A percentile compares a stretch with the other conserved stretches of the same genome.
phyloP scores from a whole-genome alignment of 495 filamentous ascomycete species.

The Mycothermus thermophilus region DNA sequence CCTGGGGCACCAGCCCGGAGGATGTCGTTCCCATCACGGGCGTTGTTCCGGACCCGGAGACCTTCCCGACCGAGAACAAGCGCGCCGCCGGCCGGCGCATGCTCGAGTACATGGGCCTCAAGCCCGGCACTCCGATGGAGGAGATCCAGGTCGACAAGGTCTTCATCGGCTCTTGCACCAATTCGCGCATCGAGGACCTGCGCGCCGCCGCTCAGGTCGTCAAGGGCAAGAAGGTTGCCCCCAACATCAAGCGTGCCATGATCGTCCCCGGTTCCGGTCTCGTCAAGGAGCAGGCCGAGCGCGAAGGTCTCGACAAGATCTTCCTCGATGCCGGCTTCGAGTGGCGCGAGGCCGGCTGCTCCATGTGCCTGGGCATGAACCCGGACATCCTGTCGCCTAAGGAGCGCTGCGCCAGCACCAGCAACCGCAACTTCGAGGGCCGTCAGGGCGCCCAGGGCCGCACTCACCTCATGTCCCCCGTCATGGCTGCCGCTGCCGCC shows the following conservation, averaged over 20 bases:
- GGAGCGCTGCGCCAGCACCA: constrained; percentile 89
- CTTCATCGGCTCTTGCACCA: constrained; percentile 97
- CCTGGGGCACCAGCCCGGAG: constrained; percentile 95
- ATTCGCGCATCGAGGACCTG: constrained; percentile 91
- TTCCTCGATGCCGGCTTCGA: constrained; percentile 90
- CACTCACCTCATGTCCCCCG: constrained; percentile 93
- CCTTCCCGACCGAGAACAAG: constrained; percentile 63
- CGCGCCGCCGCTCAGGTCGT: constrained; percentile 76
- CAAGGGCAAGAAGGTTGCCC: constrained; percentile 69
- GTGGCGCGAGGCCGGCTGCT: constrained; percentile 96
- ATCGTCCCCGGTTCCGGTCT: constrained; percentile 91
- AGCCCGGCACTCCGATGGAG: constrained; percentile 72
- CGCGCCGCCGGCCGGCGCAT: constrained; percentile 64
- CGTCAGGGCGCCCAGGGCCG: constrained; percentile 86
- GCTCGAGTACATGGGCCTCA: constrained; percentile 93
- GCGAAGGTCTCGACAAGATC: constrained; percentile 83
- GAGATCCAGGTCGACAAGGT: constrained; percentile 86
- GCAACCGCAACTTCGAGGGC: constrained; percentile 96
- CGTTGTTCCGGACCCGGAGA: constrained; percentile 74
- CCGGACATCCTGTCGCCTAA: constrained; percentile 90
- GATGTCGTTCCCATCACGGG: constrained; percentile 90
- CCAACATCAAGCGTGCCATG: constrained; percentile 86
- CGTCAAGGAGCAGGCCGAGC: constrained; percentile 84
- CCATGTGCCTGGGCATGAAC: constrained; percentile 99
- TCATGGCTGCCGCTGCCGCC: constrained; percentile 86